phyloP scores from a whole-genome alignment of 331 rosid genomes.

The Spiraea crenata region DNA sequence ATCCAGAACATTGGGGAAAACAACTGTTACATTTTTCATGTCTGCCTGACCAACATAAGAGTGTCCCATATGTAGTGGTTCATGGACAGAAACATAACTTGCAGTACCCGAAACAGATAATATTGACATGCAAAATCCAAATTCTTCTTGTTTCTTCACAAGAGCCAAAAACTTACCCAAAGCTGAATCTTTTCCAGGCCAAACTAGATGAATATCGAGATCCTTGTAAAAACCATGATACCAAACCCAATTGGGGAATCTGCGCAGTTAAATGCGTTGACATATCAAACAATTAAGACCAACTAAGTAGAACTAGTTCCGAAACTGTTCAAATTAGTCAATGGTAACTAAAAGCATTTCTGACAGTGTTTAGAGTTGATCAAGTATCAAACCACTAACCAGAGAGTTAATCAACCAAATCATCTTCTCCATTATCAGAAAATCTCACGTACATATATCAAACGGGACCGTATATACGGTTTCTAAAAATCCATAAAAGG shows the following conservation, averaged over 20 bases:
- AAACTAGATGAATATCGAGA: conserved; percentile 65
- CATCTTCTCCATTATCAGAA: too few species aligned
- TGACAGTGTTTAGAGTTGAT: too few species aligned
- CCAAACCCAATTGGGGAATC: conserved; percentile 88
- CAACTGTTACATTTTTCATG: background rate
- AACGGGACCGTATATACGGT: background rate
- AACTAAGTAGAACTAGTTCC: too few species aligned
- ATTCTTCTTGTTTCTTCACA: background rate
- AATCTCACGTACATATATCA: background rate
- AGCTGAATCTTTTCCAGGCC: conserved; percentile 89
- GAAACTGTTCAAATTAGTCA: too few species aligned
- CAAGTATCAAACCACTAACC: too few species aligned
- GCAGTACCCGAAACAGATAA: background rate
- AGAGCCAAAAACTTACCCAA: conserved; percentile 46
- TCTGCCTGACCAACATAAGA: background rate
- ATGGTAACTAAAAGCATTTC: too few species aligned
- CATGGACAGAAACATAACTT: too few species aligned
- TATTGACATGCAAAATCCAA: background rate
- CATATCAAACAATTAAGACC: conserved; percentile 18
- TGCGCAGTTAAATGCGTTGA: conserved; percentile 32
- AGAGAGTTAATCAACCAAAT: background rate
- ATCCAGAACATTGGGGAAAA: conserved; percentile 16
- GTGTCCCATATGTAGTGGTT: too few species aligned
- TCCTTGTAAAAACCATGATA: conserved; percentile 69
- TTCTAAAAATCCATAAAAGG: background rate